These are phyloP conservation scores for Fusarium continuum DNA, from an alignment of 2,329 filamentous ascomycete genomes.

Conservation along the genomic window DNA sequence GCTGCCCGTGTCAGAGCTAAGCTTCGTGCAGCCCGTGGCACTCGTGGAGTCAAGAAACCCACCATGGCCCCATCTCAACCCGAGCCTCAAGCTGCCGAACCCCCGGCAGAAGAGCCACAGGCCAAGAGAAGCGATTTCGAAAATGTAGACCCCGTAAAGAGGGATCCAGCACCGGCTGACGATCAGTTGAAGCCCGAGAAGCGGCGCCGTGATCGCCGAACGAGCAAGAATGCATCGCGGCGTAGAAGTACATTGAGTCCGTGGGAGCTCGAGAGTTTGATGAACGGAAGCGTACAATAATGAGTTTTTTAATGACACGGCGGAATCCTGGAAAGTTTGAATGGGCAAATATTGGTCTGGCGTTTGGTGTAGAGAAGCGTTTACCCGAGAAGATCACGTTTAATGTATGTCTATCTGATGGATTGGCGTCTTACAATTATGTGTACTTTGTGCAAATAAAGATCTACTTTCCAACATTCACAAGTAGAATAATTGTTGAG, in stretches of 20 bases:
- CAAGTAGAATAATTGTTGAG: neutral
- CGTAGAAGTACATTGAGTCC: conserved; percentile 79
- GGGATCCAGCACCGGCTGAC: conserved; percentile 37
- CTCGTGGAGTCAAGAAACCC: conserved; percentile 47
- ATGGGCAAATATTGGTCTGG: conserved; percentile 29
- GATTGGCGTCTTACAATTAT: neutral
- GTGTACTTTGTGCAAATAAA: neutral
- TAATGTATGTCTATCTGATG: conserved; percentile 22
- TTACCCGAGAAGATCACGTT: conserved; percentile 2
- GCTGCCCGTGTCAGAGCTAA: conserved; percentile 71
- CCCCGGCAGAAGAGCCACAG: conserved; percentile 7
- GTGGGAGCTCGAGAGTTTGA: conserved; percentile 76
- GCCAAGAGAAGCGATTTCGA: conserved; percentile 19
- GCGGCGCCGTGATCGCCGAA: conserved; percentile 62
- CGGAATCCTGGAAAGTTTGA: conserved; percentile 32
- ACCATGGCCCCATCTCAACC: conserved; percentile 38
- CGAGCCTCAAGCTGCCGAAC: conserved; percentile 17
- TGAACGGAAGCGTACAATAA: conserved; percentile 59
- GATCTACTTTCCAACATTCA: neutral
- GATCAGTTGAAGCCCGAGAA: conserved; percentile 48
- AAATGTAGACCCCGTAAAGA: conserved; percentile 51
- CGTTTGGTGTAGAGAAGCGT: conserved; percentile 37
- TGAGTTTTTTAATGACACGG: conserved; percentile 24
- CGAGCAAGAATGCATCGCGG: conserved; percentile 66
- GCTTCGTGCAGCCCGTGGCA: conserved; percentile 61